Percentiles rank a stretch among this genome's conserved stretches.
Conservation (phyloP, 371 early-diverging fungal species). For the Mortierella sp. region DNA sequence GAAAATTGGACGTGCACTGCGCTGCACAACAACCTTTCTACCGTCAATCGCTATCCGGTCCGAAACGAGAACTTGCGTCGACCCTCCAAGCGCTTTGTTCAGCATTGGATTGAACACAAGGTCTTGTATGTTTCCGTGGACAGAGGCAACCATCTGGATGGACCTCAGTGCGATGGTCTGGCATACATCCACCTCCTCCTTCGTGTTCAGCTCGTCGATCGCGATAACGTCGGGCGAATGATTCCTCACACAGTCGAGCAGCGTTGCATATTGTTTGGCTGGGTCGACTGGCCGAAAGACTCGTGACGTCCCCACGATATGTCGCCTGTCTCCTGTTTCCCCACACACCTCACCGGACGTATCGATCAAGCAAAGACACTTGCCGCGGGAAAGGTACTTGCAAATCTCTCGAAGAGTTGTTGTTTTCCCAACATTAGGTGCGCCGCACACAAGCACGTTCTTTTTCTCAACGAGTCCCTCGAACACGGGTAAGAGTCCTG, state of each 20-base stretch:
- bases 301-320: not conserved
- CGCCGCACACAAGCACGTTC: not conserved
- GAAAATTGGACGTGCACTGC: constrained; percentile 19
- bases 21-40: constrained; percentile 14
- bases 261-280: not conserved
- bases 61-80: constrained; percentile 18
- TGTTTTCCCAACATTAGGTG: not conserved
- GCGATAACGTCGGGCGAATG: constrained; percentile 1
- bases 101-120: constrained; percentile 25
- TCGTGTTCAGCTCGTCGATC: not conserved
- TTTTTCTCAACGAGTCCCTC: not conserved
- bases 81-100: constrained; percentile 24
- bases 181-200: constrained; percentile 13
- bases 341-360: constrained; percentile 25
- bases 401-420: constrained; percentile 10
- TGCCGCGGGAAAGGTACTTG: constrained; percentile 20
- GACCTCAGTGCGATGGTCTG: constrained; percentile 26
- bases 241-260: not conserved
- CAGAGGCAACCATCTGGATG: constrained; percentile 29
- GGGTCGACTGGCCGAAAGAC: not conserved
- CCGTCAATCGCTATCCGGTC: constrained; percentile 15
- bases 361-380: constrained; percentile 20
- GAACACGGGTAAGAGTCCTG: not conserved
- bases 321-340: not conserved
- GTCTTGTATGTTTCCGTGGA: constrained; percentile 22